These are phyloP conservation scores for Thermochaetoides dissita DNA, from an alignment of 2,329 filamentous ascomycete genomes.

Conservation along the genomic window DNA sequence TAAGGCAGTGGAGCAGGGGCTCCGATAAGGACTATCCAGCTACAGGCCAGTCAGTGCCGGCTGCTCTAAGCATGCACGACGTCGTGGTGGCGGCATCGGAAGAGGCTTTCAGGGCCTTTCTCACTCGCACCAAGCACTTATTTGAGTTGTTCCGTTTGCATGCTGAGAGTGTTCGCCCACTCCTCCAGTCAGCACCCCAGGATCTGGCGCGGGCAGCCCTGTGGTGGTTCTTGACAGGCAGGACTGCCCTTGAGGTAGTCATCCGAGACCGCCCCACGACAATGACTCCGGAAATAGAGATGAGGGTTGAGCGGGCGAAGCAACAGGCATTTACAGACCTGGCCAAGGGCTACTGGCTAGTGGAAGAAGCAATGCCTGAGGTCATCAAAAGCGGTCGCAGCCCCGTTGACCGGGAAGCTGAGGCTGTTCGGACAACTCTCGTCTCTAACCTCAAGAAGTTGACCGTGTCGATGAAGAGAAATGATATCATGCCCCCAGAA, in stretches of 20 bases:
- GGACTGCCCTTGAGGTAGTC: slow-evolving; percentile 57
- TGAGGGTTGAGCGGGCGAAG: slow-evolving; percentile 39
- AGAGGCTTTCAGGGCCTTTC: slow-evolving; percentile 57
- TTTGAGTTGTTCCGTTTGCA: slow-evolving; percentile 64
- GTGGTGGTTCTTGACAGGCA: slow-evolving; percentile 85
- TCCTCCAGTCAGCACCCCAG: slow-evolving; percentile 46
- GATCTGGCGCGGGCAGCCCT: slow-evolving; percentile 60
- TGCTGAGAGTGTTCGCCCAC: slow-evolving; percentile 56
- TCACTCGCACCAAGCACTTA: slow-evolving; percentile 56
- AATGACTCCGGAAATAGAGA: slow-evolving; percentile 34
- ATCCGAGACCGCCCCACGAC: slow-evolving; percentile 48
- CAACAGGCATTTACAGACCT: slow-evolving; percentile 77
- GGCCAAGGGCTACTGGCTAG: slow-evolving; percentile 77
- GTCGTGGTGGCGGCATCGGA: slow-evolving; percentile 36
- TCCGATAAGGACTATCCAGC: slow-evolving; percentile 14
- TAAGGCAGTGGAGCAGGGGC: slow-evolving; percentile 15
- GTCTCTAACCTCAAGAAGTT: slow-evolving; percentile 57
- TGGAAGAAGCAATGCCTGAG: slow-evolving; percentile 38
- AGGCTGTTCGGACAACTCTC: slow-evolving; percentile 41
- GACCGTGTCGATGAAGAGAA: slow-evolving; percentile 69
- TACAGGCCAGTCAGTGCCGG: slow-evolving; percentile 10
- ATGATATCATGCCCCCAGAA: slow-evolving; percentile 60
- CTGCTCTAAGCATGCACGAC: slow-evolving; percentile 29
- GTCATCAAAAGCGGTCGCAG: slow-evolving; percentile 29
- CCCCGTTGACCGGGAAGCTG: slow-evolving; percentile 31